Evolutionary conservation across 164 flowering plant species (phyloP), one percentile per base, ranked within the genome.

Genomic region (Saururus chinensis): DNA sequence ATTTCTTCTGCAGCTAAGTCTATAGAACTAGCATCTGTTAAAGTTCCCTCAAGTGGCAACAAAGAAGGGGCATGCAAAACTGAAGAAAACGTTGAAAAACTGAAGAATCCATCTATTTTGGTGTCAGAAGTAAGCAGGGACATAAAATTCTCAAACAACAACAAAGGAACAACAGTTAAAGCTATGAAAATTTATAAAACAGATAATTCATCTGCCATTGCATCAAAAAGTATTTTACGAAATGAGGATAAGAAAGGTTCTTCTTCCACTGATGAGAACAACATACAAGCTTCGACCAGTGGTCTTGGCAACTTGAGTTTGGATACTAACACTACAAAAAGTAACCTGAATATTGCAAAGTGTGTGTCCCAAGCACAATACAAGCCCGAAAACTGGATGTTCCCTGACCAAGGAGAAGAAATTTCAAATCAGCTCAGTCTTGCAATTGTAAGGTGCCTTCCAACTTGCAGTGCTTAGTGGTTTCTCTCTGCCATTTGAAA

Each of bases 341-440:
- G 69, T 57, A 63, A 51, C 58, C 16, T 19, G 13, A 42, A 40
- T 52, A 66, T 13, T 68, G 51, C 68, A 19, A 70, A 54, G 66
- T 76, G 54, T 9, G 51, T 30, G 51, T 68, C 82, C 59, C 56
- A 20, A 16, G 71, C 70, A 10, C 61, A 76, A 45, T 83, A 83
- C 76, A 80, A 78, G 74, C 86, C 87, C 57, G 96, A 91, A 66
- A 73, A 73, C 61, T 88, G 96, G 97, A 83, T 87, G 91, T 73
- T 84, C 60, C 81, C 82, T 55, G 77, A 79, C n/a, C 68, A 81
- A 55, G 73, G 61, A 65, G 81, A 75, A 56, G 83, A 75, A 65
- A 56, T 1, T 30, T 42, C 81, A 74, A 75, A 68, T 66, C 97
- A 88, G 64, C 81, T 95, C 57, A 95, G 84, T 76, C 87, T 95